These are phyloP conservation scores for Fusarium foetens DNA, from an alignment of 2,329 filamentous ascomycete species.

Conservation along the genomic window DNA sequence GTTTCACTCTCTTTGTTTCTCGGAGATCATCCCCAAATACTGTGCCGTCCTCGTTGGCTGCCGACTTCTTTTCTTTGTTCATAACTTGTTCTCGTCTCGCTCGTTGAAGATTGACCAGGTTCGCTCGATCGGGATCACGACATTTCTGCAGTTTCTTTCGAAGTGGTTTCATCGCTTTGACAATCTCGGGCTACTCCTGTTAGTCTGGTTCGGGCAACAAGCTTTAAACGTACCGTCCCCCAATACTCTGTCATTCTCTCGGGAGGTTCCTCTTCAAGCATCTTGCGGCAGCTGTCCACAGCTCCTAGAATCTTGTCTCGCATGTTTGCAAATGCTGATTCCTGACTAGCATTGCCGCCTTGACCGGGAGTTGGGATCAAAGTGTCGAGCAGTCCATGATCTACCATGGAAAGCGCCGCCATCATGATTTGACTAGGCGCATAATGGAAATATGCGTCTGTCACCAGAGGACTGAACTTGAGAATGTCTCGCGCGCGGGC, in stretches of 20 bases:
- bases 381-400: constrained; percentile 68
- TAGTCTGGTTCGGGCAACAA: constrained; percentile 14
- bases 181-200: constrained; percentile 53
- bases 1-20: constrained; percentile 59
- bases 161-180: constrained; percentile 63
- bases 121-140: constrained; percentile 77
- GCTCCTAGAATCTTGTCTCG: constrained; percentile 61
- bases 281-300: constrained; percentile 62
- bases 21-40: constrained; percentile 58
- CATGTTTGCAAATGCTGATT: constrained; percentile 39
- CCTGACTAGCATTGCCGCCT: constrained; percentile 44
- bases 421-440: constrained; percentile 95
- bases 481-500: constrained; percentile 77
- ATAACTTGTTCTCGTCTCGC: constrained; percentile 67
- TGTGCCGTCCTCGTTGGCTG: constrained; percentile 52
- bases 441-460: constrained; percentile 97
- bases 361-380: constrained; percentile 55
- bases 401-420: constrained; percentile 79
- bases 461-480: constrained; percentile 83
- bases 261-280: constrained; percentile 67
- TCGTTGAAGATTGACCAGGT: constrained; percentile 75
- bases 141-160: constrained; percentile 78
- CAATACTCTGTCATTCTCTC: constrained; percentile 65
- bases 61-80: constrained; percentile 58
- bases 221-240: constrained; percentile 57